Base-by-base conservation (phyloP, 2,329 filamentous ascomycete species). In the Arthrobotrys megalospora region DNA sequence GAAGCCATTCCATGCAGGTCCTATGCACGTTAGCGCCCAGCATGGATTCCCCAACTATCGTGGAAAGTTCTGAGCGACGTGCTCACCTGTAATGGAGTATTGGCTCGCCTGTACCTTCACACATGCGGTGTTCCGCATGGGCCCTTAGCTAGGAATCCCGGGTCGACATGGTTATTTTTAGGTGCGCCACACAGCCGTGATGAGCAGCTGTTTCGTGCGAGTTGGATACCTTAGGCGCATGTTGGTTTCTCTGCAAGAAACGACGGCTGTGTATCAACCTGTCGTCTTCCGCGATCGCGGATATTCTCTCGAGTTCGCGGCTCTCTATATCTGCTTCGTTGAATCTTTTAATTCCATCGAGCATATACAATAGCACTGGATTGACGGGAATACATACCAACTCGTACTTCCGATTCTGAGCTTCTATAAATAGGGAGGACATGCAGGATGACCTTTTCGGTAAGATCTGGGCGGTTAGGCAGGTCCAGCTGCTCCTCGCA, bases 381-480 rank as follows among this genome's bases (percentile, higher is more conserved):
- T 28, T 16, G 34, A 41, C 4, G 55, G n/a, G 36, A 43, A 28
- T 43, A 60, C 55, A 19, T 60, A 60, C 55, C 36, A 28, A 60
- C 55, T 60, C 36, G 12, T 12, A 19, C 36, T 2, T 28, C 24
- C 32, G 34, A 43, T 21, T n/a, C n/a, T 38, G 53, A 76, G 50
- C 43, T 70, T 66, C 75, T 78, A 78, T 78, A 78, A 78, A 72
- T 78, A 78, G 75, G 3, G 19, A 63, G 50, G 63, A 34, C 58
- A 55, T 67, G 67, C 67, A 48, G 66, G 34, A 72, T 53, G 67
- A 67, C 67, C 16, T 72, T 67, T 78, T 72, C 62, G 75, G 75
- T 72, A 78, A 77, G 75, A 78, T 78, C 75, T 78, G 75, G 75
- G 75, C 75, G 75, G 75, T 78, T 78, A 78, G 67, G 75, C 67